Conservation (phyloP, 305 asterid genomes). For the Fraxinus greggii region DNA sequence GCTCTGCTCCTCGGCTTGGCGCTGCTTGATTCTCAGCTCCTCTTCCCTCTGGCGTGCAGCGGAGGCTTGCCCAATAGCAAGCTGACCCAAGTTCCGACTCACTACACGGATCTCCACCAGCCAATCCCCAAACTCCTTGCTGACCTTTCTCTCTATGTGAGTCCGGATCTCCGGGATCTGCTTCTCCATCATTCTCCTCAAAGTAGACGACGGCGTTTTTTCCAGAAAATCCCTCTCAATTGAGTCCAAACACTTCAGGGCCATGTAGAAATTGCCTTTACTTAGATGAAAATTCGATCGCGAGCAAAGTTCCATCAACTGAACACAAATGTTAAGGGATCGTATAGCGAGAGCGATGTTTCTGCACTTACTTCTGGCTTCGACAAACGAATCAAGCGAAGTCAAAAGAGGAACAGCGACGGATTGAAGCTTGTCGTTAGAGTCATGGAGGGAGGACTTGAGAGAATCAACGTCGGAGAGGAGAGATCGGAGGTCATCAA, state of each 20-base stretch:
- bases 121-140: conserved; percentile 92
- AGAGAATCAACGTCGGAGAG: conserved; percentile 93
- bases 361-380: conserved; percentile 58
- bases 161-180: conserved; percentile 84
- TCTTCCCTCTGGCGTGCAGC: conserved; percentile 95
- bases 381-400: conserved; percentile 74
- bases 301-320: conserved; percentile 67
- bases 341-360: conserved; percentile 69
- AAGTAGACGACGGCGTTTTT: conserved; percentile 59
- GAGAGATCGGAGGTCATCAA: conserved; percentile 93
- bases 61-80: conserved; percentile 95
- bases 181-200: conserved; percentile 79
- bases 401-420: conserved; percentile 76
- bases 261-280: conserved; percentile 71
- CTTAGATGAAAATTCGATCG: conserved; percentile 66
- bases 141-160: conserved; percentile 68
- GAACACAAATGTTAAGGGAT: conserved; percentile 60
- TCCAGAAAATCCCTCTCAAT: conserved; percentile 58
- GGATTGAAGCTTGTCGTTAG: conserved; percentile 72
- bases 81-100: conserved; percentile 84
- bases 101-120: conserved; percentile 83
- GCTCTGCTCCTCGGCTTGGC: conserved; percentile 98
- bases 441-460: conserved; percentile 63
- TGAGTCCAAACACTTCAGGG: conserved; percentile 79
- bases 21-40: conserved; percentile 80